A percentile compares a stretch with the other conserved stretches of the same genome.
Evolutionary conservation across 78 protist species (phyloP).

Genomic region (Dictyostelium firmibasis): DNA sequence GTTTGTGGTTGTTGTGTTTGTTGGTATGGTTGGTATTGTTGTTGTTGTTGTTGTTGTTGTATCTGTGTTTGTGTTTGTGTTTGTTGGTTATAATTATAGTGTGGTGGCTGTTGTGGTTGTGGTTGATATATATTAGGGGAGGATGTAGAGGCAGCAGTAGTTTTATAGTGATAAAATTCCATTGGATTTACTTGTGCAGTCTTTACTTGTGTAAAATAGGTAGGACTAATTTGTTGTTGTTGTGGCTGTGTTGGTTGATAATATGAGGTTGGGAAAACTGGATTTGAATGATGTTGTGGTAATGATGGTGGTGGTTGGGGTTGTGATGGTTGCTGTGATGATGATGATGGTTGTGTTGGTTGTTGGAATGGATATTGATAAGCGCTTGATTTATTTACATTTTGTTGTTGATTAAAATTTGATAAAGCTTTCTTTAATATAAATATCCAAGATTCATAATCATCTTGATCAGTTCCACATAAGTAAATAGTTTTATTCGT

Average conservation of each 20-base stretch:
- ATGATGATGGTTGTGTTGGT: neutral
- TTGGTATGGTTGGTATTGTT: neutral
- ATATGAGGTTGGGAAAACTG: neutral
- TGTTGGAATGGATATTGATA: neutral
- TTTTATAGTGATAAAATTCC: neutral
- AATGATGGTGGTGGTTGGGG: neutral
- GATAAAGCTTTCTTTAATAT: constrained; percentile 2
- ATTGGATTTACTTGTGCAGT: neutral
- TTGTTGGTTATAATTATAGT: too few relatives aligned
- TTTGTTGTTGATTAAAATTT: neutral
- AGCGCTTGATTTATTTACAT: neutral
- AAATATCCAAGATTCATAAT: constrained; percentile 15
- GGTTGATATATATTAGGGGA: neutral
- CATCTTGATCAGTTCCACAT: neutral
- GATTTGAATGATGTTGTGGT: neutral
- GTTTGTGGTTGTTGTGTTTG: neutral
- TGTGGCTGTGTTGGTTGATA: neutral
- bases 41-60: neutral
- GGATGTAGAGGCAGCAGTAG: neutral
- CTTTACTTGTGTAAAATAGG: neutral
- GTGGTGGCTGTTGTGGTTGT: neutral
- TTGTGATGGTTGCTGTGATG: neutral
- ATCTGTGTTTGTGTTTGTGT: too few relatives aligned
- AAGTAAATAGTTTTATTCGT: neutral
- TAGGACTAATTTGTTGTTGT: neutral